Percentiles rank a stretch among this genome's conserved stretches.
These are phyloP conservation scores for Tolypocladium ovalisporum DNA, from an alignment of 2,329 filamentous ascomycete species.

Conservation along the genomic window DNA sequence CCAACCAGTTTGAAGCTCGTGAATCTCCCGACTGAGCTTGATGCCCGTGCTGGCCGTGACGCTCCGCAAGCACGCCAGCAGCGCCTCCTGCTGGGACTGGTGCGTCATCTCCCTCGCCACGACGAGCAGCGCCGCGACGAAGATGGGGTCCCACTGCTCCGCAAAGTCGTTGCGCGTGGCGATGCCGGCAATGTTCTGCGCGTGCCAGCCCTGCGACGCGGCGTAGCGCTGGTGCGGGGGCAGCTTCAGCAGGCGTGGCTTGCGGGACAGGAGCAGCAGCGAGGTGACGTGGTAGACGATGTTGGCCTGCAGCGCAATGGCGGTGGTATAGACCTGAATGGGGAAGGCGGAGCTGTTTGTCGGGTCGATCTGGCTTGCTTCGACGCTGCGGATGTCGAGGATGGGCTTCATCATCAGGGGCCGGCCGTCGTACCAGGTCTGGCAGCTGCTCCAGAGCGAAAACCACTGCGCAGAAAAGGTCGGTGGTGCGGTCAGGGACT, in stretches of 20 bases:
- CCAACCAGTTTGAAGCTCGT: not conserved
- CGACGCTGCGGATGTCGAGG: not conserved
- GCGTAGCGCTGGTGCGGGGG: not conserved
- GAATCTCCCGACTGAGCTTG: not conserved
- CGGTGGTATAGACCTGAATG: not conserved
- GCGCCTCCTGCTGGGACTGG: constrained; percentile 12
- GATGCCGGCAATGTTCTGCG: not conserved
- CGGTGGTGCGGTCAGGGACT: not conserved
- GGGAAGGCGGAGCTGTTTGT: not conserved
- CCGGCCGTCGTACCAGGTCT: not conserved
- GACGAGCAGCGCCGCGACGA: not conserved
- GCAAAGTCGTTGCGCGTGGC: not conserved
- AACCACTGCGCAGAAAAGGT: not conserved
- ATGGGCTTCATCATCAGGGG: not conserved
- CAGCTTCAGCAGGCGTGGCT: not conserved
- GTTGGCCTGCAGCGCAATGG: not conserved
- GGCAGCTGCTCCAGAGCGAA: not conserved
- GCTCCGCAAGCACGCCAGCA: constrained; percentile 8
- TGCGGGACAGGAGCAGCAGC: not conserved
- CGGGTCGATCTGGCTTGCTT: not conserved
- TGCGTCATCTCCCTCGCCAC: constrained; percentile 9
- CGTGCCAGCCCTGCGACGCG: not conserved
- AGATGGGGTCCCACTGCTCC: not conserved
- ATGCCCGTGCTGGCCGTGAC: not conserved
- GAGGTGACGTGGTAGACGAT: not conserved